Conservation (phyloP, 352 stramenopile species). For the Globisporangium abappressorium region DNA sequence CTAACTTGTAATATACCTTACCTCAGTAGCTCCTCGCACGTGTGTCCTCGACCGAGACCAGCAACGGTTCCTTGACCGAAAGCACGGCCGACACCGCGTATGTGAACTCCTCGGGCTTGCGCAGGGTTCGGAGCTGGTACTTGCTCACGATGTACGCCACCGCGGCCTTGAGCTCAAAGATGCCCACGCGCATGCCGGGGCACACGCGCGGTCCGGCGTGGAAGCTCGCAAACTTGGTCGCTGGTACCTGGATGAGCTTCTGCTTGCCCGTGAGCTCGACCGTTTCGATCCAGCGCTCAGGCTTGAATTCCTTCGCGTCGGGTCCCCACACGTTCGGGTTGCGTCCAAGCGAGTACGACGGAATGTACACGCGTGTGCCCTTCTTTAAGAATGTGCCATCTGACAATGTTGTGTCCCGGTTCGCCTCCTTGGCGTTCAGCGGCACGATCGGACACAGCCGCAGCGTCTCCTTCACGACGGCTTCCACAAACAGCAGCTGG, state of each 20-base stretch:
- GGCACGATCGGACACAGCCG: slow-evolving; percentile 63
- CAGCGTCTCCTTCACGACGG: slow-evolving; percentile 59
- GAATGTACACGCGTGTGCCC: slow-evolving; percentile 50
- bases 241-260: slow-evolving; percentile 10
- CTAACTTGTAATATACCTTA: too few species aligned
- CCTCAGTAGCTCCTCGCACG: slow-evolving; percentile 7
- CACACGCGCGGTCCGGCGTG: slow-evolving; percentile 39
- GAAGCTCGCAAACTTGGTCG: slow-evolving; percentile 38
- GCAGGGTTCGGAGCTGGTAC: slow-evolving; percentile 36
- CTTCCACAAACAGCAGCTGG: slow-evolving; percentile 57
- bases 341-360: slow-evolving; percentile 45
- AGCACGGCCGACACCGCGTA: slow-evolving; percentile 41
- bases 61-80: slow-evolving; percentile 7
- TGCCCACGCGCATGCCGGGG: slow-evolving; percentile 40
- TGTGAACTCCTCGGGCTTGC: slow-evolving; percentile 39
- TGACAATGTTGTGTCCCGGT: slow-evolving; percentile 50
- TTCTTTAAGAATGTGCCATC: slow-evolving; percentile 56
- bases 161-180: slow-evolving; percentile 52
- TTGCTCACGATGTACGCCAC: slow-evolving; percentile 32
- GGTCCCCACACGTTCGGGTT: slow-evolving; percentile 41
- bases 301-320: slow-evolving; percentile 51
- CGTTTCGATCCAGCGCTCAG: slow-evolving; percentile 56
- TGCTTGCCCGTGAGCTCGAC: slow-evolving; percentile 24
- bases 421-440: slow-evolving; percentile 52
- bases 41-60: neutral